Percentiles rank a stretch among this genome's conserved stretches.
phyloP scores from a whole-genome alignment of 345 rosid species.

The Hirschfeldia incana region DNA sequence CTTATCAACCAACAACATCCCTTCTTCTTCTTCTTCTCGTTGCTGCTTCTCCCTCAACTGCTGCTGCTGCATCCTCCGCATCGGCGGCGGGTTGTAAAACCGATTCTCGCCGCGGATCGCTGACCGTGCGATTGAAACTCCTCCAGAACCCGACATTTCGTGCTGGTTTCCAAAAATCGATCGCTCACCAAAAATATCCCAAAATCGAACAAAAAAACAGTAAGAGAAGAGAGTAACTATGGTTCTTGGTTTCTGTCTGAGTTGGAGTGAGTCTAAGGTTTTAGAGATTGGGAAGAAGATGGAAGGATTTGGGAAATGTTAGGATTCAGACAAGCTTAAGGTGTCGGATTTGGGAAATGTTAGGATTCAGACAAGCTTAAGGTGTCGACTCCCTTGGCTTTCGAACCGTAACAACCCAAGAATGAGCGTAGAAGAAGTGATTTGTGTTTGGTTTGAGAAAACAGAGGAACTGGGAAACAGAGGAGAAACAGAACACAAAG shows the following conservation, averaged over 20 bases:
- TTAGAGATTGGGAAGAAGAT: constrained; percentile 39
- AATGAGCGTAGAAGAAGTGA: too few relatives aligned
- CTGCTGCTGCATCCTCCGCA: constrained; percentile 48
- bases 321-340: too few relatives aligned
- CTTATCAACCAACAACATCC: constrained; percentile 21
- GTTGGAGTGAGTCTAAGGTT: constrained; percentile 44
- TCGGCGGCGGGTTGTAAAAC: constrained; percentile 53
- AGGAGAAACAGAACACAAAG: too few relatives aligned
- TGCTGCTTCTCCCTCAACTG: constrained; percentile 37
- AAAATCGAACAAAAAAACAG: constrained; percentile 13
- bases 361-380: too few relatives aligned
- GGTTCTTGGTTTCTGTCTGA: not conserved
- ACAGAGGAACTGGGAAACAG: too few relatives aligned
- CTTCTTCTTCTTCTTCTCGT: constrained; percentile 25
- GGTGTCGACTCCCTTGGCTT: too few relatives aligned
- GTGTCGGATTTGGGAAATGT: too few relatives aligned
- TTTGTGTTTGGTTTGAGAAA: too few relatives aligned
- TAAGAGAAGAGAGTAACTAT: constrained; percentile 6
- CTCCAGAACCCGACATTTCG: constrained; percentile 51
- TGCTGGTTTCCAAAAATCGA: constrained; percentile 4
- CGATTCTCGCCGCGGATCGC: constrained; percentile 50
- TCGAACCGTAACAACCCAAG: too few relatives aligned
- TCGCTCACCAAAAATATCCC: not conserved
- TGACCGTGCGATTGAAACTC: constrained; percentile 44
- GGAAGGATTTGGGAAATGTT: not conserved